Evolutionary conservation across 1,284 basidiomycete genomes (phyloP), one percentile per base, ranked within the genome.

Genomic region (Ceratobasidium theobromae): DNA sequence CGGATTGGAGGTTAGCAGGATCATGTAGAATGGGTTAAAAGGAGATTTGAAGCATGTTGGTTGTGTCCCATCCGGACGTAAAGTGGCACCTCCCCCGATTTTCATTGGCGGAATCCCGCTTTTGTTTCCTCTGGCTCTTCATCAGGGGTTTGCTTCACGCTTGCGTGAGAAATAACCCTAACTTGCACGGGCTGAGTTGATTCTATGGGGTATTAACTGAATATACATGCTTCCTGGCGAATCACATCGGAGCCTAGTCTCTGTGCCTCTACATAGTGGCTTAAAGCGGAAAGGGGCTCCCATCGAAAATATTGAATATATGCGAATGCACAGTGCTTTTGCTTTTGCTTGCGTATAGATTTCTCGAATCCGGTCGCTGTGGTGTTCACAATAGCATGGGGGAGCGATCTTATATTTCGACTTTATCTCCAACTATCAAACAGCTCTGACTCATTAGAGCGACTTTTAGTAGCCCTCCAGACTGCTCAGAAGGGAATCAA

Each of bases 271-370:
- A n/a, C n/a, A 79, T 73, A 3, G 96, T 92, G 1, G 87, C 89
- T 75, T 98, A 95, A 14, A 96, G 72, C 1, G 84, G 84, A 21
- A 79, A 76, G 5, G 80, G 72, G 1, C 82, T 84, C 60, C 88
- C 90, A 1, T 94, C 94, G 76, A 97, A 94, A 54, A 84, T n/a
- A n/a, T n/a, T n/a, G 86, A 62, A 97, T 76, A 46, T 91, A 86
- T 0, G 87, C 88, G 72, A 97, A 97, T 0, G 91, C 82, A 30
- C 95, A 81, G 65, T n/a, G n/a, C n/a, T n/a, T n/a, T n/a, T 87
- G 87, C 80, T 96, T 96, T 77, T 95, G 93, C 33, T 84, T 83
- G 43, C 94, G 83, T 48, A 95, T 81, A 0, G 88, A 90, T 73
- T 87, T 88, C 60, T 97, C 80, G 91, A 93, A 96, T 51, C 92